Evolutionary conservation across 148 eudicot genomes (phyloP), one percentile per base, ranked within the genome.

Genomic region (Euryodendron excelsum): DNA sequence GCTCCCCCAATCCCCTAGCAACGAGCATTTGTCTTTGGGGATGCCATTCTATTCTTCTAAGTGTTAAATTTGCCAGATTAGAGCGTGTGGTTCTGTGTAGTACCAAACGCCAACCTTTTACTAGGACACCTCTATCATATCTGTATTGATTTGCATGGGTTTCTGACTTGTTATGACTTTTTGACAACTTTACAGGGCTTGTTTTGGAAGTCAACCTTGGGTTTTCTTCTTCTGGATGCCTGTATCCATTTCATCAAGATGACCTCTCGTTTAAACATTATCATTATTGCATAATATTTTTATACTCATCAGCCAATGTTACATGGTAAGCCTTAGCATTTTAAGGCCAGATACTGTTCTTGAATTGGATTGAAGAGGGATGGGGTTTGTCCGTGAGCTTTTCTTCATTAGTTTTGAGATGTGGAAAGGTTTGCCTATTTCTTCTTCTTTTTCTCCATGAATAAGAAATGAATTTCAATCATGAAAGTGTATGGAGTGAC

Each of bases 191-290:
- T 84, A 62, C 87, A 88, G 89, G 80, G 80, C 67, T 80, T 91
- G 64, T 86, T 92, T 84, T 85, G 92, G 85, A 92, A 84, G 79
- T 76, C 82, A 44, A 77, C 75, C 23, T 50, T 86, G 34, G 82
- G 82, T 1, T 92, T 83, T 78, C 81, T 90, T 48, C 37, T 88
- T 45, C 81, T 94, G 64, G 98, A 94, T 85, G 86, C 88, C 55
- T 92, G 88, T 88, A 88, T 83, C 90, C 88, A 12, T 70, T 79
- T 66, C 15, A 5, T 34, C 23, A 79, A 80, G 62, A 52, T 80
- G 34, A 69, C 80, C 0, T 30, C 1, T 41, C 27, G 18, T 52
- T 28, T 5, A 52, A 39, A 10, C 1, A 23, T 14, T 73, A 41
- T 7, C 50, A 21, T n/a, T 12, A 6, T 74, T 44, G 34, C 58